A percentile compares a stretch with the other conserved stretches of the same genome.
These are phyloP conservation scores for Phytopythium delawarense DNA, from an alignment of 352 stramenopile species.

Conservation along the genomic window DNA sequence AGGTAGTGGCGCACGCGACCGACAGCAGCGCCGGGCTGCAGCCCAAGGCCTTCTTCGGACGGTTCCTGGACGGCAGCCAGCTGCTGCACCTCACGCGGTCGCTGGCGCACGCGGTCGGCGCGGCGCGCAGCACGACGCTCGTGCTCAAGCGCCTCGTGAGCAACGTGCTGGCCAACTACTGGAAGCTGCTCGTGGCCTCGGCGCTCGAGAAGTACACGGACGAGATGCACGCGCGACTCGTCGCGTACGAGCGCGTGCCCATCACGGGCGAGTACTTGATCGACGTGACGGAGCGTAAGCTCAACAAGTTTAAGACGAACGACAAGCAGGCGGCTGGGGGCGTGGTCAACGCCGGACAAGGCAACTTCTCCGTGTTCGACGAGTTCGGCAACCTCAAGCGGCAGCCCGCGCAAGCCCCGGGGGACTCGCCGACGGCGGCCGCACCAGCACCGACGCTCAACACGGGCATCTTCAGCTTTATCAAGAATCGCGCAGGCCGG, in stretches of 20 bases:
- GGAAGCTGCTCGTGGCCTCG: conserved; percentile 50
- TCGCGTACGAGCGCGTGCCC: conserved; percentile 50
- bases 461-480: conserved; percentile 68
- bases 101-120: conserved; percentile 34
- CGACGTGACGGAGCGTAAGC: conserved; percentile 65
- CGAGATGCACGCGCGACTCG: conserved; percentile 50
- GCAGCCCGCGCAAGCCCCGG: conserved; percentile 17
- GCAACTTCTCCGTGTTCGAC: conserved; percentile 66
- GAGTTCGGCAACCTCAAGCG: conserved; percentile 81
- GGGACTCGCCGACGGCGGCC: conserved; percentile 7
- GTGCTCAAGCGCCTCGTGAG: conserved; percentile 57
- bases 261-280: conserved; percentile 65
- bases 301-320: conserved; percentile 34
- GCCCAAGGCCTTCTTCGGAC: conserved; percentile 63
- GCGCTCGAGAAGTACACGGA: conserved; percentile 60
- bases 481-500: conserved; percentile 64
- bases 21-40: conserved; percentile 27
- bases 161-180: conserved; percentile 59
- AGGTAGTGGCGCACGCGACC: conserved; percentile 50
- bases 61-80: conserved; percentile 49
- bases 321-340: conserved; percentile 26
- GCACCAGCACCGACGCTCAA: conserved; percentile 32
- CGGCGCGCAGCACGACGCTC: conserved; percentile 24
- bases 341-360: conserved; percentile 54
- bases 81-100: conserved; percentile 51